phyloP scores from a whole-genome alignment of 176 grass and related monocot species.

The Oryza nivara region DNA sequence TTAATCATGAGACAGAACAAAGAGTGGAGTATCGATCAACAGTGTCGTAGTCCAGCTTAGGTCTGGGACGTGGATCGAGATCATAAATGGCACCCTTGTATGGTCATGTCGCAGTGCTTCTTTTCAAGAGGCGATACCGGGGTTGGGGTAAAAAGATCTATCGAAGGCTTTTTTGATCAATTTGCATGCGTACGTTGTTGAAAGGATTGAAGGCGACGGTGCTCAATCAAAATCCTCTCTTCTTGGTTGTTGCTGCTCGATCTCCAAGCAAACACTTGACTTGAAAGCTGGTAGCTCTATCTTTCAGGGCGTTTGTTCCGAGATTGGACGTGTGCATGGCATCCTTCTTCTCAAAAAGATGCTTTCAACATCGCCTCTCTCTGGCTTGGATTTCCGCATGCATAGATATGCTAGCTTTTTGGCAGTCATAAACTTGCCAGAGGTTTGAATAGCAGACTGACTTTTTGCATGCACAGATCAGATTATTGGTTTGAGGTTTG shows the following conservation, averaged over 20 bases:
- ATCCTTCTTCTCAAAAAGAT: conserved; percentile 22
- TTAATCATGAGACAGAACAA: no score
- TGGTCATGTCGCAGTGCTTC: conserved; percentile 43
- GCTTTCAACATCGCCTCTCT: not conserved
- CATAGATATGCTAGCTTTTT: not conserved
- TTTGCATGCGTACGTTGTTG: conserved; percentile 57
- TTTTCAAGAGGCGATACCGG: not conserved
- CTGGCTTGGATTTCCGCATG: conserved; percentile 46
- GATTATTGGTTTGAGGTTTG: not conserved
- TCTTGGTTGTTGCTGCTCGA: not conserved
- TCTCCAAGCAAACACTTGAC: conserved; percentile 24
- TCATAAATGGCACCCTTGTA: conserved; percentile 38
- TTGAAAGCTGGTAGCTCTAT: not conserved
- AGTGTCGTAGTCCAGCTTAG: conserved; percentile 10
- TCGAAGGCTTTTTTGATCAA: not conserved
- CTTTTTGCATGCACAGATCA: not conserved
- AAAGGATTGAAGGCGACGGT: conserved; percentile 46
- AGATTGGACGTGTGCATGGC: conserved; percentile 81
- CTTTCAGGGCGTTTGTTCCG: conserved; percentile 42
- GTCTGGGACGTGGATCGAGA: conserved; percentile 10
- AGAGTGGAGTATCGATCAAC: not conserved
- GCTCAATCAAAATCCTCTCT: not conserved
- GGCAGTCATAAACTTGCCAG: not conserved
- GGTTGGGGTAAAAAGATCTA: not conserved
- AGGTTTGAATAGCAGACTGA: not conserved